Percentiles rank a stretch among this genome's conserved stretches.
These are phyloP conservation scores for Tulasnella sp. DNA, from an alignment of 768 basidiomycete genomes.

Conservation along the genomic window DNA sequence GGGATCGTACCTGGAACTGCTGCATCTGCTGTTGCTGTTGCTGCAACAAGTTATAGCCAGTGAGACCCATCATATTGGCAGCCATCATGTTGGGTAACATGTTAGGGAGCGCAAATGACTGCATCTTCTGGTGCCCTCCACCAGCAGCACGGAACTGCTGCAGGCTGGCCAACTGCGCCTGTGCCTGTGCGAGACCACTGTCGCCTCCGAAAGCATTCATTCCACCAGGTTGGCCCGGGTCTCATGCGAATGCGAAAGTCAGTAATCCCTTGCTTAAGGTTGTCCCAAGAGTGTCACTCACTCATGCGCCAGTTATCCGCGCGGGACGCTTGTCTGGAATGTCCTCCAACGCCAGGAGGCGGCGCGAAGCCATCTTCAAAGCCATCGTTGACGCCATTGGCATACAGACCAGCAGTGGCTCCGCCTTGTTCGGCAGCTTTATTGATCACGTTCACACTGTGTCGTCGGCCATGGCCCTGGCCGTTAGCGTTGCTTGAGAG, in stretches of 20 bases:
- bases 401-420: conserved; percentile 29
- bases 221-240: no score
- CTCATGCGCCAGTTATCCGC: conserved; percentile 84
- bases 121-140: conserved; percentile 92
- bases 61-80: conserved; percentile 89
- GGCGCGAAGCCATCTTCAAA: conserved; percentile 76
- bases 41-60: conserved; percentile 75
- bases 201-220: no score
- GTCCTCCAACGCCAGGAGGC: conserved; percentile 42
- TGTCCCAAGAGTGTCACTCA: no score
- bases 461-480: conserved; percentile 77
- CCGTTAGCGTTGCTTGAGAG: conserved; percentile 22
- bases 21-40: conserved; percentile 94
- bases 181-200: conserved; percentile 78
- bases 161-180: conserved; percentile 90
- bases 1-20: conserved; percentile 18
- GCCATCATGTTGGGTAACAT: conserved; percentile 98
- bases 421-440: conserved; percentile 46
- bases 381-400: conserved; percentile 38
- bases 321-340: conserved; percentile 64
- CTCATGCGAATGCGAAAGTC: conserved; percentile 39
- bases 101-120: conserved; percentile 95
- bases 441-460: conserved; percentile 87
- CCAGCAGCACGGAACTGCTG: conserved; percentile 95
- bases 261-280: conserved; percentile 44